Base-by-base conservation (phyloP, 805 yeast species). In the Candida gorgasii region DNA sequence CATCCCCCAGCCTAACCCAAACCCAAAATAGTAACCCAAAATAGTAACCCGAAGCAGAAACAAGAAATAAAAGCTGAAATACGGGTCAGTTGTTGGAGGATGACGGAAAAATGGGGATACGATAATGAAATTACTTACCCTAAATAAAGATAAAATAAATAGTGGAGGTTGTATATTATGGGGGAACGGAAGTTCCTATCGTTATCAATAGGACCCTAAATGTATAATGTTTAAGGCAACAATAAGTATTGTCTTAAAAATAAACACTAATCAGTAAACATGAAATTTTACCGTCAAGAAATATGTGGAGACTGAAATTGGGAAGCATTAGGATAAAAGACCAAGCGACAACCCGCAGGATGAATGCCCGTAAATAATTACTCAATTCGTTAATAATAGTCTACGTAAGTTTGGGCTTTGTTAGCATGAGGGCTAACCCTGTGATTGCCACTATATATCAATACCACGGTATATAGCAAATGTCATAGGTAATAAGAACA, bases 261-360 rank as follows among this genome's bases (percentile, higher is more conserved):
- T 17, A 31, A 17, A 31, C 35, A 11, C 8, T 11, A 12, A 17
- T 17, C 3, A 11, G 3, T 18, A 12, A 15, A 31, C 24, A 11
- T 31, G 35, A 31, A 31, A 31, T 31, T 31, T 30, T 16, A n/a
- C 18, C 11, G 35, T 14, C 35, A 17, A 31, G 24, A 31, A 31
- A 31, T 31, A 31, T 31, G 35, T 31, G 35, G 35, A 31, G 35
- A 31, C 12, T 31, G 15, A 24, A 11, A 7, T 9, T 16, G 20
- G 28, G 28, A 24, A 31, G 9, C 9, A 18, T 18, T 14, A 18
- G 35, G 15, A 7, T 9, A 18, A 31, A 30, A 16, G 33, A 31
- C 15, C 8, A 6, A 31, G 35, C 35, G 35, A 31, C 14, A 31
- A 31, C 5, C 15, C 31, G 15, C 6, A 13, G 15, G 28, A 26